These are phyloP conservation scores for Globisporangium barbulae DNA, from an alignment of 352 stramenopile genomes.

Conservation along the genomic window DNA sequence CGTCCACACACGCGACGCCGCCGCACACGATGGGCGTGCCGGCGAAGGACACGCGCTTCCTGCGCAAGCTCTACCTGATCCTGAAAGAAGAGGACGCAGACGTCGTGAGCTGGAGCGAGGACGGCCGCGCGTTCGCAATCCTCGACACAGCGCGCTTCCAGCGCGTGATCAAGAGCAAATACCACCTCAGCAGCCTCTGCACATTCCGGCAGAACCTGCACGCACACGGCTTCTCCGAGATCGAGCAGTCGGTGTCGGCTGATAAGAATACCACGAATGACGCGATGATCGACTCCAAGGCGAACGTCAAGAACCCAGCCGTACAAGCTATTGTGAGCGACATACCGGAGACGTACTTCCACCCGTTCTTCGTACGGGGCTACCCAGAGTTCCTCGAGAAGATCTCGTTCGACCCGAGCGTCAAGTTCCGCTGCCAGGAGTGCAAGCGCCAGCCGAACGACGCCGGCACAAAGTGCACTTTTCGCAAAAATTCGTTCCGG, in stretches of 20 bases:
- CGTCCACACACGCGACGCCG: too few relatives aligned
- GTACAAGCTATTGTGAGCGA: neutral
- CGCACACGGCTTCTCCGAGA: constrained; percentile 8
- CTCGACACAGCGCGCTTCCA: constrained; percentile 12
- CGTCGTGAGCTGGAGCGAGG: constrained; percentile 11
- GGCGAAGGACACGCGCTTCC: constrained; percentile 10
- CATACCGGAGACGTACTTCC: constrained; percentile 7
- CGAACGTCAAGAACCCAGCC: neutral
- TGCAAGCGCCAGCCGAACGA: constrained; percentile 16
- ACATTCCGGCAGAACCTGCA: constrained; percentile 10
- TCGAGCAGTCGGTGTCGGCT: neutral
- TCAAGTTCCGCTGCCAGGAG: constrained; percentile 10
- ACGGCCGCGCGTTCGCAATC: constrained; percentile 9
- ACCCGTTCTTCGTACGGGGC: constrained; percentile 11
- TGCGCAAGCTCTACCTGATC: constrained; percentile 14
- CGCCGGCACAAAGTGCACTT: constrained; percentile 8
- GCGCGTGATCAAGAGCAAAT: constrained; percentile 10
- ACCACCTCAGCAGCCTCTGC: constrained; percentile 11
- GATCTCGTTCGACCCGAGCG: constrained; percentile 14
- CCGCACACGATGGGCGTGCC: constrained; percentile 1
- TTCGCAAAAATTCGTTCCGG: neutral
- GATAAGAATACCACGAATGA: neutral
- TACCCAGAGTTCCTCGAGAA: constrained; percentile 6
- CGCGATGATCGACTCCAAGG: neutral
- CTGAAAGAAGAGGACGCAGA: constrained; percentile 4